Base-by-base conservation (phyloP, 345 rosid species). In the Gossypium turneri region DNA sequence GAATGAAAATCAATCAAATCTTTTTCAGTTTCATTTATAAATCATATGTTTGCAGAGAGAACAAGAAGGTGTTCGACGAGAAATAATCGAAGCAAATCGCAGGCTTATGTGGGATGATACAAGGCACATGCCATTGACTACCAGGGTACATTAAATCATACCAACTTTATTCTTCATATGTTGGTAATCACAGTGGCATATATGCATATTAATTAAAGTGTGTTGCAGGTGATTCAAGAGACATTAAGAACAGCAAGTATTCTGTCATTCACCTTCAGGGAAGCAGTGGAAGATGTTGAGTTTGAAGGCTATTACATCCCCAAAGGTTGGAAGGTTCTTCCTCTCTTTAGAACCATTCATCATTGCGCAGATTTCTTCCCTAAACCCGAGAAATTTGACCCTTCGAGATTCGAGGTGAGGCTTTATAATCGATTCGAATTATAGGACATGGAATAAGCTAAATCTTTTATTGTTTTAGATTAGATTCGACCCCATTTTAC, bases 311-410 rank as follows among this genome's bases (percentile, higher is more conserved):
- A 76, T 75, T 74, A 81, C n/a, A 94, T 94, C 82, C 98, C 98
- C 16, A 90, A 81, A 81, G 97, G 98, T 47, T 94, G 98, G 98
- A 94, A 94, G 79, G 93, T 94, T 74, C 92, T 94, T 67, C 98
- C 97, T 65, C 97, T 94, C 79, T 94, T 94, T 75, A 83, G 98
- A 75, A 86, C 74, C 83, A 90, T 94, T 67, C 98, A 94, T 82
- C 97, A 94, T 73, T 85, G 81, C 52, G 79, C 92, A 7, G 87
- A 90, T 61, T 82, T 83, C 75, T 94, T 88, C 76, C 96, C 97
- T 59, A 85, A 86, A 17, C 98, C 97, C 2, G 86, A 89, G 11
- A 92, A 84, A 73, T 94, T 94, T 60, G 96, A 94, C 68, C 97
- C 98, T 62, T 90, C 96, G 0, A 88, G 98, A 81, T 93, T 93